Evolutionary conservation across 805 yeast genomes (phyloP).

Genomic region (Candida fluviatilis): DNA sequence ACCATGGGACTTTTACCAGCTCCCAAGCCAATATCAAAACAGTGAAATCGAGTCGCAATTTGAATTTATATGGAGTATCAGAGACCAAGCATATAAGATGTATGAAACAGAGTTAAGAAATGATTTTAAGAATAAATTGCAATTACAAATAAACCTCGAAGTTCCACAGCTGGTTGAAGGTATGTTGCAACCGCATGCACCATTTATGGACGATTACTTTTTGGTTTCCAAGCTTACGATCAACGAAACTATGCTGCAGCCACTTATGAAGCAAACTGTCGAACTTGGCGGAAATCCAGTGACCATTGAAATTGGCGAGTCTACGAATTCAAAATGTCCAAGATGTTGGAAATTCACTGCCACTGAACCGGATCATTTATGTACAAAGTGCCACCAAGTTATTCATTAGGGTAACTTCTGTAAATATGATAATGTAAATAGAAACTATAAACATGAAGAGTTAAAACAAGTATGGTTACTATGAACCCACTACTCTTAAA

Average conservation of each 20-base stretch:
- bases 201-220: constrained; percentile 41
- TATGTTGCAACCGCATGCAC: constrained; percentile 18
- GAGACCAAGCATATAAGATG: constrained; percentile 45
- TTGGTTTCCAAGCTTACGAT: constrained; percentile 60
- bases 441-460: no score
- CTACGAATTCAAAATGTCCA: constrained; percentile 67
- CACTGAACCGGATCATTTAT: constrained; percentile 46
- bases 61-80: constrained; percentile 40
- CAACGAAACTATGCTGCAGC: constrained; percentile 10
- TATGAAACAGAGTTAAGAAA: constrained; percentile 53
- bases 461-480: no score
- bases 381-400: constrained; percentile 59
- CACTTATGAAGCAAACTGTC: constrained; percentile 15
- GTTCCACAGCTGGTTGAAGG: neutral
- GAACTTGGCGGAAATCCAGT: constrained; percentile 13
- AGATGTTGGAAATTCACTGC: constrained; percentile 89
- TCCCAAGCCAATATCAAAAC: constrained; percentile 32
- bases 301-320: constrained; percentile 37
- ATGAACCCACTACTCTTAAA: no score
- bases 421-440: no score
- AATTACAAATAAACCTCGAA: constrained; percentile 43
- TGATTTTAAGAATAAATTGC: constrained; percentile 54
- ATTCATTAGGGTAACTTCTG: constrained; percentile 7
- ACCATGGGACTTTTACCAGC: constrained; percentile 32
- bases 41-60: constrained; percentile 40